Percentiles rank a stretch among this genome's conserved stretches.
Evolutionary conservation across 2,329 filamentous ascomycete species (phyloP).

Genomic region (Trichoderma polysporum): DNA sequence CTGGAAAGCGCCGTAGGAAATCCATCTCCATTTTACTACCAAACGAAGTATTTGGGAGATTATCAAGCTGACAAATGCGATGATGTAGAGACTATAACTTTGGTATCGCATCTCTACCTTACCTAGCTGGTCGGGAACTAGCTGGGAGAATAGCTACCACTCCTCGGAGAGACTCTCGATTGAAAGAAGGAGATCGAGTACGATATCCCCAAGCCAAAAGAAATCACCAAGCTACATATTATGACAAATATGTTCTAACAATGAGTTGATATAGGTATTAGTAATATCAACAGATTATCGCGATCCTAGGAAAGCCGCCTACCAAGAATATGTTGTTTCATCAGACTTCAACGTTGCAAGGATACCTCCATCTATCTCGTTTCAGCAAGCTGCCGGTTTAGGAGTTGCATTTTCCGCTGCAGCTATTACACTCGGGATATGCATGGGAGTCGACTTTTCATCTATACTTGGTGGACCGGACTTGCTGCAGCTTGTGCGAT

Average conservation of each 20-base stretch:
- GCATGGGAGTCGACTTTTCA: conserved; percentile 66
- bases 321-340: conserved; percentile 67
- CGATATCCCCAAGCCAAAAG: neutral
- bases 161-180: conserved; percentile 40
- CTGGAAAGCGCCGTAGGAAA: conserved; percentile 67
- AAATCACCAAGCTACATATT: neutral
- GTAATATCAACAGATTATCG: conserved; percentile 74
- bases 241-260: neutral
- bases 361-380: conserved; percentile 53
- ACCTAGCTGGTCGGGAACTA: conserved; percentile 69
- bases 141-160: conserved; percentile 60
- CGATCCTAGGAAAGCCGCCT: conserved; percentile 69
- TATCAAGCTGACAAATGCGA: neutral
- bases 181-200: conserved; percentile 57
- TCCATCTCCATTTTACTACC: neutral
- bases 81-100: conserved; percentile 64
- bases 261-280: conserved; percentile 42
- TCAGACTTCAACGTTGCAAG: conserved; percentile 64
- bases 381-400: conserved; percentile 59
- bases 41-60: neutral
- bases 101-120: conserved; percentile 65
- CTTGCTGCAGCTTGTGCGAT: conserved; percentile 51
- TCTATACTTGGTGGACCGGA: conserved; percentile 56
- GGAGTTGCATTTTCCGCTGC: conserved; percentile 73
- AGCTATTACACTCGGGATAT: conserved; percentile 64